Conservation (phyloP, 225 moss, liverwort and hornwort genomes). For the Bryoerythrophyllum caledonicum region DNA sequence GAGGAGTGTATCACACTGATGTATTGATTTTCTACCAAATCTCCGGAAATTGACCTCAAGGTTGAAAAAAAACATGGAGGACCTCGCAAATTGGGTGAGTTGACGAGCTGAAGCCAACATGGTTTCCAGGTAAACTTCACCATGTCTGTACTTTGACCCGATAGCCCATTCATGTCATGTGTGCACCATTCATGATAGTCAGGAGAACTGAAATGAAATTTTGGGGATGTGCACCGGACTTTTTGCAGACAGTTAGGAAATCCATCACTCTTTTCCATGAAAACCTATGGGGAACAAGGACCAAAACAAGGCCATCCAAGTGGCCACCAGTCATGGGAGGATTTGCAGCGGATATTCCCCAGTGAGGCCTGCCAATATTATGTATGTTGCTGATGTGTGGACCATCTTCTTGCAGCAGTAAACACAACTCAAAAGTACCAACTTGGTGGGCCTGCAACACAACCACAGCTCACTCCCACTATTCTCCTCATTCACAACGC, state of each 20-base stretch:
- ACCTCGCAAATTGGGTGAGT: no score
- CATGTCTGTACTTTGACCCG: neutral
- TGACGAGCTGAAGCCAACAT: no score
- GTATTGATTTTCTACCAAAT: neutral
- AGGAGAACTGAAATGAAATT: no score
- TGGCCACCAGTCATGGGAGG: neutral
- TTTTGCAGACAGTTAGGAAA: no score
- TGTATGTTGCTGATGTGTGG: neutral
- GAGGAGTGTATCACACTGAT: neutral
- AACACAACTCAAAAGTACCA: neutral
- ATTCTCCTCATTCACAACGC: neutral
- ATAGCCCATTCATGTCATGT: no score
- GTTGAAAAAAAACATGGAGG: neutral
- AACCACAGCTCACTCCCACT: neutral
- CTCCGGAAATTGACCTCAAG: no score
- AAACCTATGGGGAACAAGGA: neutral
- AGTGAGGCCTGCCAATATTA: no score
- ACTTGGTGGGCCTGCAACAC: neutral
- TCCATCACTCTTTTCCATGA: no score
- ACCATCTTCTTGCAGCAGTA: neutral
- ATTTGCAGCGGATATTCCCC: neutral
- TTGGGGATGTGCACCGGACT: neutral
- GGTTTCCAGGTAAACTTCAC: neutral
- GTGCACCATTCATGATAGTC: no score
- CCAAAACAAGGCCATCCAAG: constrained; percentile 19